These are phyloP conservation scores for Clonostachys solani DNA, from an alignment of 2,329 filamentous ascomycete genomes.

Conservation along the genomic window DNA sequence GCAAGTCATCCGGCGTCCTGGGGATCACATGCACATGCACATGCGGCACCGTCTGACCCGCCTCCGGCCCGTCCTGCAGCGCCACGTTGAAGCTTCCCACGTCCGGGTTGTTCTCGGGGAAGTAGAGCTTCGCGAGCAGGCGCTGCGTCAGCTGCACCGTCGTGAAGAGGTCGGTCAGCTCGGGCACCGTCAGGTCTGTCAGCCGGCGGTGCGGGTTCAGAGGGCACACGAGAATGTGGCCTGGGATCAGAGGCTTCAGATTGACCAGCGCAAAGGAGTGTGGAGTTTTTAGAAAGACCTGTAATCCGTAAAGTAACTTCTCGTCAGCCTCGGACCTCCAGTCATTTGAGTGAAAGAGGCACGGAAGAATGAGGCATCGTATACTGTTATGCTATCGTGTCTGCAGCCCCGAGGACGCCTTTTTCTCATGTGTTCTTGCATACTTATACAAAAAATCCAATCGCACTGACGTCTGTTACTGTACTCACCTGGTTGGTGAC, in stretches of 20 bases:
- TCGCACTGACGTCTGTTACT: too few relatives aligned
- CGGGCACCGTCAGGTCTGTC: conserved; percentile 64
- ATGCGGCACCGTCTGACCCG: conserved; percentile 91
- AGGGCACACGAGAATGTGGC: conserved; percentile 89
- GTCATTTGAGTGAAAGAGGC: too few relatives aligned
- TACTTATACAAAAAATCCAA: background rate
- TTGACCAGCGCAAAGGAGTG: conserved; percentile 89
- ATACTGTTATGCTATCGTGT: too few relatives aligned
- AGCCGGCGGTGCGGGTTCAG: conserved; percentile 65
- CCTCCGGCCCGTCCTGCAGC: conserved; percentile 86
- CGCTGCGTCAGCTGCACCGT: conserved; percentile 78
- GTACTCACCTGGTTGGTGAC: conserved; percentile 66
- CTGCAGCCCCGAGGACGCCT: too few relatives aligned
- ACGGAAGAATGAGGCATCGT: too few relatives aligned
- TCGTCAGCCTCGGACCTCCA: too few relatives aligned
- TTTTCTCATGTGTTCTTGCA: background rate
- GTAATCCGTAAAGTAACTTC: background rate
- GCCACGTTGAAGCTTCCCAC: conserved; percentile 86
- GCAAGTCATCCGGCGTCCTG: conserved; percentile 52
- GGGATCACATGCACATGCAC: conserved; percentile 93
- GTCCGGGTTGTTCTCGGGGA: conserved; percentile 42
- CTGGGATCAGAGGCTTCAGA: conserved; percentile 88
- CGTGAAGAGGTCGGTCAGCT: conserved; percentile 79
- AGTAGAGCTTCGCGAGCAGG: conserved; percentile 63
- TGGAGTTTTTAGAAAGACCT: conserved; percentile 84